phyloP scores from a whole-genome alignment of 331 rosid genomes.

The Saraca asoca region DNA sequence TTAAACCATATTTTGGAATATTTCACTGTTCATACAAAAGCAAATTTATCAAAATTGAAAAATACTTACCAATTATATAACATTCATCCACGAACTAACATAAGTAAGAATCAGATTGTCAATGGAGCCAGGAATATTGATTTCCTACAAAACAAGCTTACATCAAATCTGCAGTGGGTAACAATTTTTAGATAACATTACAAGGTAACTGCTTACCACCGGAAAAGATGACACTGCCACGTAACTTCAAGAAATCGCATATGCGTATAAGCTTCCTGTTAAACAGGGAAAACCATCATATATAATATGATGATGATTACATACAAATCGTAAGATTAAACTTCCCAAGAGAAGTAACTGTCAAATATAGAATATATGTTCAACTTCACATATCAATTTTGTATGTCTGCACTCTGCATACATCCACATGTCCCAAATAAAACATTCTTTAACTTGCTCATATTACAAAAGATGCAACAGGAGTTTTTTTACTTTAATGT shows the following conservation, averaged over 20 bases:
- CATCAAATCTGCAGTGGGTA: conserved; percentile 20
- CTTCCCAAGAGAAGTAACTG: conserved; percentile 14
- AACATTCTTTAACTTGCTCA: not conserved
- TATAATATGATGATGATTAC: not conserved
- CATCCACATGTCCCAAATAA: not conserved
- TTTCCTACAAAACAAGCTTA: conserved; percentile 44
- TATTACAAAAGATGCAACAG: conserved; percentile 5
- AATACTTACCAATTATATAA: conserved; percentile 26
- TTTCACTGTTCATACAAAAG: conserved; percentile 17
- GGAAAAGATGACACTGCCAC: conserved; percentile 34
- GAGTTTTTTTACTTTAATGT: too few relatives aligned
- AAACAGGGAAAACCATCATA: conserved; percentile 25
- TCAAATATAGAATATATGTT: not conserved
- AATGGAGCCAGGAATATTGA: conserved; percentile 38
- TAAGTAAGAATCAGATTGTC: conserved; percentile 41
- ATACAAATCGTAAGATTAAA: conserved; percentile 1
- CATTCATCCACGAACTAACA: conserved; percentile 44
- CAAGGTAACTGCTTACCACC: conserved; percentile 49
- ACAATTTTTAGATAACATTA: conserved; percentile 16
- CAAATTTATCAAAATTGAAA: not conserved
- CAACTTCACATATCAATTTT: conserved; percentile 3
- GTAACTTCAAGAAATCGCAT: conserved; percentile 74
- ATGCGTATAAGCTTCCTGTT: conserved; percentile 80
- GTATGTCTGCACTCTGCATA: not conserved
- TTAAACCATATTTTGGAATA: not conserved